phyloP scores from a whole-genome alignment of 148 eudicot genomes.

The Cornus controversa region DNA sequence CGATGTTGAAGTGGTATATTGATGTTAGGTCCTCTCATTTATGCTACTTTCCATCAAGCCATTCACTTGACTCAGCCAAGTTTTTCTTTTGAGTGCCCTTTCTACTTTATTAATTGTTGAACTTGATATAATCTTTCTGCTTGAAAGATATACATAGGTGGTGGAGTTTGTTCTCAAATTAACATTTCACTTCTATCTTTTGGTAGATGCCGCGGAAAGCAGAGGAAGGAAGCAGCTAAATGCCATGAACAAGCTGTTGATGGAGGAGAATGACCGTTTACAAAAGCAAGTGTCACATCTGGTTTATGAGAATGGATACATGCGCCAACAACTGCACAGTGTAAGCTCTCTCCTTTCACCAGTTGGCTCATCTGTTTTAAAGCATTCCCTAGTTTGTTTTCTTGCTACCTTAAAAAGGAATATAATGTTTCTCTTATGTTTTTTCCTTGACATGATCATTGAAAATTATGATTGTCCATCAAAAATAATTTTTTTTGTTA shows the following conservation, averaged over 20 bases:
- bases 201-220: conserved; percentile 62
- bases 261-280: conserved; percentile 69
- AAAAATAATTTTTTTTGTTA: too few relatives aligned
- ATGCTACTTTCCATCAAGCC: neutral
- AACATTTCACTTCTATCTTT: conserved; percentile 1
- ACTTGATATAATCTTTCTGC: neutral
- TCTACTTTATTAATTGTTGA: neutral
- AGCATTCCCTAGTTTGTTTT: neutral
- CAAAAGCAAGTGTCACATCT: conserved; percentile 64
- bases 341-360: conserved; percentile 21
- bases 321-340: conserved; percentile 52
- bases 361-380: neutral
- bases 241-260: conserved; percentile 66
- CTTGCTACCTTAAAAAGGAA: too few relatives aligned
- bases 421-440: neutral
- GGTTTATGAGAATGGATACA: conserved; percentile 62
- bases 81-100: neutral
- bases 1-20: too few relatives aligned
- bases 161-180: neutral
- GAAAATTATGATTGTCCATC: too few relatives aligned
- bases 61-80: neutral
- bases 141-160: neutral
- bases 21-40: neutral
- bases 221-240: conserved; percentile 58
- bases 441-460: neutral